These are phyloP conservation scores for Ophiostoma sp. DNA, from an alignment of 2,329 filamentous ascomycete genomes.

Conservation along the genomic window DNA sequence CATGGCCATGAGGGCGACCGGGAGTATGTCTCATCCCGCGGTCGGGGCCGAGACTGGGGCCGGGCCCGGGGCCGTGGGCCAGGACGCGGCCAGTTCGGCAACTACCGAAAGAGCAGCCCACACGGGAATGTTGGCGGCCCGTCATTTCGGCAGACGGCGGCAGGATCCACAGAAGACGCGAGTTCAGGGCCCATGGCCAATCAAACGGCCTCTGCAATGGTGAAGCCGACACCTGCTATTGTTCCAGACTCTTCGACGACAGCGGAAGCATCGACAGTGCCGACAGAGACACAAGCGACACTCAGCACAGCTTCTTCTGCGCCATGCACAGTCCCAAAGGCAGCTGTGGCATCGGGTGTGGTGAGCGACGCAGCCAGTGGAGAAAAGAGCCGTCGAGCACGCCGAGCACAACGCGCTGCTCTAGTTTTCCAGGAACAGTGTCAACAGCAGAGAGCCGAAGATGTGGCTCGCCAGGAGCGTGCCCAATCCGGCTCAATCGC, in stretches of 20 bases:
- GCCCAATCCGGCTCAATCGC: background rate
- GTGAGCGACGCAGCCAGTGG: background rate
- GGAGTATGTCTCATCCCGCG: background rate
- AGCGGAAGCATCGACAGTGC: no score
- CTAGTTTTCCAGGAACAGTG: slow-evolving; percentile 25
- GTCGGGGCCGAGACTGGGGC: background rate
- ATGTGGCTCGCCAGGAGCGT: slow-evolving; percentile 20
- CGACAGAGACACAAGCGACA: no score
- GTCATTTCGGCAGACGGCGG: background rate
- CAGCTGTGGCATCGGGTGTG: background rate
- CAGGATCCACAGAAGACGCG: background rate
- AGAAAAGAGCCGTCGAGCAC: slow-evolving; percentile 23
- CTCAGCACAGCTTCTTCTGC: background rate
- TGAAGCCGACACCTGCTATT: background rate
- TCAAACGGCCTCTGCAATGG: background rate
- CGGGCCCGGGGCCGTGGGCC: background rate
- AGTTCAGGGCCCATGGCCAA: background rate
- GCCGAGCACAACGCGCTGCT: slow-evolving; percentile 25
- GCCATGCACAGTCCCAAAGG: background rate
- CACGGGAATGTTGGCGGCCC: background rate
- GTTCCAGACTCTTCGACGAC: background rate
- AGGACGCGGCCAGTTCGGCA: background rate
- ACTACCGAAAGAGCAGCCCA: background rate
- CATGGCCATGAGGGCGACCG: background rate
- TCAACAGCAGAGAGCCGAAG: slow-evolving; percentile 23